These are phyloP conservation scores for Styphnolobium japonicum DNA, from an alignment of 306 rosid species.

Conservation along the genomic window DNA sequence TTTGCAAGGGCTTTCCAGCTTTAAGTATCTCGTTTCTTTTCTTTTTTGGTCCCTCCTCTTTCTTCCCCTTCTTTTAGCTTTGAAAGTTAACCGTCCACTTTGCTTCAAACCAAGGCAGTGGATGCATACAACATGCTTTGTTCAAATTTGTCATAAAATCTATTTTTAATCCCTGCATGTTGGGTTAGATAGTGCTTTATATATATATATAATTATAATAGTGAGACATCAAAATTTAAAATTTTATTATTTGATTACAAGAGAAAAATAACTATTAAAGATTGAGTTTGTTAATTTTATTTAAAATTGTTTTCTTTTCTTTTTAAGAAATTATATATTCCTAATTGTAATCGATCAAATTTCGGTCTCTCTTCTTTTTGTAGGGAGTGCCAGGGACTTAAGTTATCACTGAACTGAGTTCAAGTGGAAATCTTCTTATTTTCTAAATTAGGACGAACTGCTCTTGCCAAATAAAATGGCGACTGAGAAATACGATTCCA, in stretches of 20 bases:
- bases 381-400: too few species aligned
- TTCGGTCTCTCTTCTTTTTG: too few species aligned
- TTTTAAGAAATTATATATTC: background rate
- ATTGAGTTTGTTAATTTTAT: background rate
- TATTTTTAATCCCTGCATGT: background rate
- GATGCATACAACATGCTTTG: background rate
- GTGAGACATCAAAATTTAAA: background rate
- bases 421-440: background rate
- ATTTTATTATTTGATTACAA: too few species aligned
- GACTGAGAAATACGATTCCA: background rate
- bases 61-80: background rate
- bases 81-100: too few species aligned
- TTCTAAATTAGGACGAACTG: background rate
- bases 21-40: background rate
- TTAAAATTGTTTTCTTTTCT: background rate
- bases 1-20: background rate
- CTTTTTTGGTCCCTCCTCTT: background rate
- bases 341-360: too few species aligned
- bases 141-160: background rate
- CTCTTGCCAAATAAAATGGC: background rate
- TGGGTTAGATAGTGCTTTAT: background rate
- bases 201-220: too few species aligned
- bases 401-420: too few species aligned
- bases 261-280: too few species aligned
- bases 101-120: background rate